Percentiles rank a stretch among this genome's conserved stretches.
Conservation (phyloP, 139 green algal genomes). For the Gonium pectorale region DNA sequence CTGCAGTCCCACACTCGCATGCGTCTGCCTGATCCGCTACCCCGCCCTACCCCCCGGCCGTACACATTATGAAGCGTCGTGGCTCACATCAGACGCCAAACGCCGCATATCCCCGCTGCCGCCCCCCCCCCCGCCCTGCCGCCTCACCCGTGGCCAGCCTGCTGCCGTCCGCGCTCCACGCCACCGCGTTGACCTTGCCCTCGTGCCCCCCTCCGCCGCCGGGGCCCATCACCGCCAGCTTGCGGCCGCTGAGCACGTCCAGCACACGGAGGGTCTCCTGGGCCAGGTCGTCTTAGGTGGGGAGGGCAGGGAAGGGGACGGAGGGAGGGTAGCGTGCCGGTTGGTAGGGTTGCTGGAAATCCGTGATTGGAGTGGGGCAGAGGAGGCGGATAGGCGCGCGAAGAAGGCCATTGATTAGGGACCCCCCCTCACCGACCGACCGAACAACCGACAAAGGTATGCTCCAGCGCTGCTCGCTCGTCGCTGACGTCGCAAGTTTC, state of each 20-base stretch:
- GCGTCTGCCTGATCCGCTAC: no score
- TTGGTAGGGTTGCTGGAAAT: not conserved
- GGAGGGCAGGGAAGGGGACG: not conserved
- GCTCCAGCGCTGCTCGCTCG: no score
- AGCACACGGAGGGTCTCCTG: not conserved
- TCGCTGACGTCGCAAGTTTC: no score
- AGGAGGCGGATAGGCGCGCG: not conserved
- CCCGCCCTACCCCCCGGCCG: no score
- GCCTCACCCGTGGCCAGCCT: slow-evolving; percentile 10
- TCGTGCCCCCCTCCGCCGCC: not conserved
- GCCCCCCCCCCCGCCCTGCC: not conserved
- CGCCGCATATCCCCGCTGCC: not conserved
- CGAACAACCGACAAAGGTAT: no score
- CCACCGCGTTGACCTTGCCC: not conserved
- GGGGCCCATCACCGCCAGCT: slow-evolving; percentile 9
- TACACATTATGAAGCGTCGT: no score
- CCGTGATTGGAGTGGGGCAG: not conserved
- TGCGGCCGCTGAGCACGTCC: slow-evolving; percentile 29
- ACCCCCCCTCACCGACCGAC: no score
- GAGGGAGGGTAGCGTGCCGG: not conserved
- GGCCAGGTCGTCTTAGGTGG: not conserved
- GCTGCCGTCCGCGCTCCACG: slow-evolving; percentile 30
- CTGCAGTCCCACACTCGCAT: no score
- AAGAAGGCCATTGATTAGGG: no score
- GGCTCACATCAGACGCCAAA: no score